Conservation (phyloP, 75 land plant species). For the Picea sitchensis region DNA sequence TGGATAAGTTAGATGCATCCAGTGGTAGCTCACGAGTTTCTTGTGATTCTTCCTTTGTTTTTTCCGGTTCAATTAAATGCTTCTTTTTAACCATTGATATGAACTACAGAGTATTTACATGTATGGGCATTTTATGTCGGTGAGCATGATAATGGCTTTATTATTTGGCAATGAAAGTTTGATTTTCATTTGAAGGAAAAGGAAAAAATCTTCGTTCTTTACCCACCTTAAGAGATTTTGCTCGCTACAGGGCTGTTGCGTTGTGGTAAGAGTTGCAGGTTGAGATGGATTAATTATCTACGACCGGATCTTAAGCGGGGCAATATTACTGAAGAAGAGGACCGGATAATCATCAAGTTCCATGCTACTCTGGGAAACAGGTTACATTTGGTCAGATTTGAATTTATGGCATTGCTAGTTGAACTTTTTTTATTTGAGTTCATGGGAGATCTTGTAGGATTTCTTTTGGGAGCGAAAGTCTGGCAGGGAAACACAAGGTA, state of each 20-base stretch:
- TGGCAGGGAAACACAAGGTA: too few relatives aligned
- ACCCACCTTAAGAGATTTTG: background rate
- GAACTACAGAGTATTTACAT: background rate
- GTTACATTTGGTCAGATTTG: background rate
- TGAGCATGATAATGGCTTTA: too few relatives aligned
- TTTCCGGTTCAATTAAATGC: background rate
- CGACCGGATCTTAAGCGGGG: slow-evolving; percentile 23
- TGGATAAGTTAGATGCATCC: too few relatives aligned
- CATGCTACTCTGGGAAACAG: slow-evolving; percentile 24
- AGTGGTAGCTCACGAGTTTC: background rate
- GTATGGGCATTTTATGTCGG: too few relatives aligned
- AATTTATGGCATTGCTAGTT: too few relatives aligned
- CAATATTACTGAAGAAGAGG: slow-evolving; percentile 20
- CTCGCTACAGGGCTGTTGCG: slow-evolving; percentile 8
- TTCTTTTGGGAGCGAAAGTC: too few relatives aligned
- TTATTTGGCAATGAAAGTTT: background rate
- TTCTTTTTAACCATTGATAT: background rate
- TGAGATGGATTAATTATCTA: slow-evolving; percentile 26
- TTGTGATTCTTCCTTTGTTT: background rate
- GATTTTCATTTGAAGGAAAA: background rate
- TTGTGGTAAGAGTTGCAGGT: slow-evolving; percentile 27
- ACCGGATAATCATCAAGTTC: slow-evolving; percentile 17
- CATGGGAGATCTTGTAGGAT: too few relatives aligned
- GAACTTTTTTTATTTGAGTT: too few relatives aligned
- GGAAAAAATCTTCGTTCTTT: background rate